A percentile compares a stretch with the other conserved stretches of the same genome.
Conservation (phyloP, 257 asterid species). For the Anisodus acutangulus region DNA sequence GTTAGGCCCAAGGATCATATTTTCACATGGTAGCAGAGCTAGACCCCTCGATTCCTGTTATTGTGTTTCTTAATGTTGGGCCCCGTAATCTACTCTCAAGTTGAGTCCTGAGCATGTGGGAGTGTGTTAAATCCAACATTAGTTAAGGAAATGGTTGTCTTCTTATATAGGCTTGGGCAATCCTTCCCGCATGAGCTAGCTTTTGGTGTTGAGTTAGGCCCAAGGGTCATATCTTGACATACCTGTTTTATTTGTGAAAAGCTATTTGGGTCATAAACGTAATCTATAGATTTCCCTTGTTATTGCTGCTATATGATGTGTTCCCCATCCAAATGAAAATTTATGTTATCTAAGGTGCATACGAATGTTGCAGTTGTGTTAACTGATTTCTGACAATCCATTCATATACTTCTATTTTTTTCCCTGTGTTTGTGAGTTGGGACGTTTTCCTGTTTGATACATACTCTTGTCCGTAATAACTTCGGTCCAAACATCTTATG, state of each 20-base stretch:
- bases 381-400: not conserved
- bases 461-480: not conserved
- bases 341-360: not conserved
- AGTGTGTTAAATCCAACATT: too few species aligned
- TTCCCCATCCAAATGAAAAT: not conserved
- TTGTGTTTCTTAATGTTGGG: too few species aligned
- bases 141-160: too few species aligned
- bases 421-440: not conserved
- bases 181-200: too few species aligned
- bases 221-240: too few species aligned
- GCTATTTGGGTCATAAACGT: not conserved
- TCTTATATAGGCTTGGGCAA: too few species aligned
- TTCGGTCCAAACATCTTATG: slow-evolving; percentile 39
- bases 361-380: not conserved
- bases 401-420: not conserved
- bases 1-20: too few species aligned
- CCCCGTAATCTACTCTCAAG: too few species aligned
- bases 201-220: too few species aligned
- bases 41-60: too few species aligned
- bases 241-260: not conserved
- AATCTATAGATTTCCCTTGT: not conserved
- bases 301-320: not conserved
- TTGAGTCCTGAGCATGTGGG: too few species aligned
- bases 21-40: too few species aligned
- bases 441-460: not conserved